Percentiles rank a stretch among this genome's conserved stretches.
These are phyloP conservation scores for Gnomoniopsis sp. DNA, from an alignment of 2,329 filamentous ascomycete species.

Conservation along the genomic window DNA sequence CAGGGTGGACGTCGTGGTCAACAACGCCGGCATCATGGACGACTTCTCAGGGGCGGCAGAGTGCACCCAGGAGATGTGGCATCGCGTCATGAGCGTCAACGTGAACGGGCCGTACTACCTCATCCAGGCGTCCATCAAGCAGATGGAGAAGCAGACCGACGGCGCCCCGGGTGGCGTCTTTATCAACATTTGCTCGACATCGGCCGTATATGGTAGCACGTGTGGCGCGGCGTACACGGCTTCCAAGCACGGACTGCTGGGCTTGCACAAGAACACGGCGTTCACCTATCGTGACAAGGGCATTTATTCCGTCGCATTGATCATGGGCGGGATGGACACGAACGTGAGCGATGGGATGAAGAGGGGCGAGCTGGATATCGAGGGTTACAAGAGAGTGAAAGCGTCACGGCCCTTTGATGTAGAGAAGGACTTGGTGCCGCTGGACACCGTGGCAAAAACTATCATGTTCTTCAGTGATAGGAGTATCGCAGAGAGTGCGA, in stretches of 20 bases:
- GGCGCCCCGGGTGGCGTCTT: conserved; percentile 33
- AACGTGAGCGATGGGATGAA: conserved; percentile 47
- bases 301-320: conserved; percentile 48
- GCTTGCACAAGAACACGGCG: conserved; percentile 53
- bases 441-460: conserved; percentile 37
- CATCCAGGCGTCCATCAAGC: conserved; percentile 41
- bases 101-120: conserved; percentile 40
- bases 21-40: conserved; percentile 43
- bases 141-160: conserved; percentile 25
- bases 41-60: conserved; percentile 36
- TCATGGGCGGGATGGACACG: conserved; percentile 52
- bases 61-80: conserved; percentile 35
- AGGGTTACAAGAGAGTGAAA: conserved; percentile 27
- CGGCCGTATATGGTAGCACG: conserved; percentile 32
- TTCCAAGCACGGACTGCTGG: conserved; percentile 38
- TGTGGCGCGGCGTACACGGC: conserved; percentile 43
- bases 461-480: conserved; percentile 33
- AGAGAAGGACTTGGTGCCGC: conserved; percentile 26
- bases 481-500: conserved; percentile 29
- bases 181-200: conserved; percentile 38
- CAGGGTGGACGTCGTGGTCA: conserved; percentile 39
- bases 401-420: conserved; percentile 27
- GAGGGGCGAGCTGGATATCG: conserved; percentile 29
- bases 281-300: conserved; percentile 51
- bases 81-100: conserved; percentile 38